These are phyloP conservation scores for Cercophora samala DNA, from an alignment of 495 filamentous ascomycete genomes.

Conservation along the genomic window DNA sequence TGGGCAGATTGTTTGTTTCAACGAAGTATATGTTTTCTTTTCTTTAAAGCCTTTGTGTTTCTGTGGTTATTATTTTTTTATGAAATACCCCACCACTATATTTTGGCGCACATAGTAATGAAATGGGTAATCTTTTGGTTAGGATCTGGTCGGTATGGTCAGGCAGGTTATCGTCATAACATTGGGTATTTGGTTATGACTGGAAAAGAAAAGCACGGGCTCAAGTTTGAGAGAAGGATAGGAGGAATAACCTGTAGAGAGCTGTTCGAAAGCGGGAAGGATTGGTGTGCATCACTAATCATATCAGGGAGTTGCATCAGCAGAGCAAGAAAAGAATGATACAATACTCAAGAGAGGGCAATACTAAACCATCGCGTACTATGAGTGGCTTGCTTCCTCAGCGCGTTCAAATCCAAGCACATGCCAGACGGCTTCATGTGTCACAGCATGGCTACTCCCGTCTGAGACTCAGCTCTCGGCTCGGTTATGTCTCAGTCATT, in stretches of 20 bases:
- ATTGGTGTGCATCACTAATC: neutral
- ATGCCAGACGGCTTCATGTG: neutral
- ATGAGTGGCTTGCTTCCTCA: no score
- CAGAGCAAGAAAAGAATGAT: neutral
- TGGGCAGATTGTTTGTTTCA: neutral
- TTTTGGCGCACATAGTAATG: neutral
- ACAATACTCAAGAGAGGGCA: neutral
- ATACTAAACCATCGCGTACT: no score
- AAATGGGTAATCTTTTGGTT: neutral
- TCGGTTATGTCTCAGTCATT: neutral
- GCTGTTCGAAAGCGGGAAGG: neutral
- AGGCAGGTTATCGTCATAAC: neutral
- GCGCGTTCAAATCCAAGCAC: no score
- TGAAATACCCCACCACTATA: neutral
- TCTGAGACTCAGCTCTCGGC: neutral
- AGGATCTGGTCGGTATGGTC: neutral
- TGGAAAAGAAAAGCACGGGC: neutral
- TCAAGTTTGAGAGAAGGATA: neutral
- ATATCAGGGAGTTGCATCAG: neutral
- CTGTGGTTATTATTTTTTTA: neutral
- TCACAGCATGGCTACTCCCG: neutral
- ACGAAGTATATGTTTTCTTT: conserved; percentile 4
- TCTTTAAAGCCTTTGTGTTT: neutral
- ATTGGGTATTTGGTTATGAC: neutral
- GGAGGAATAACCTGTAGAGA: neutral